These are phyloP conservation scores for Posidonia oceanica DNA, from an alignment of 116 monocot species.

Conservation along the genomic window DNA sequence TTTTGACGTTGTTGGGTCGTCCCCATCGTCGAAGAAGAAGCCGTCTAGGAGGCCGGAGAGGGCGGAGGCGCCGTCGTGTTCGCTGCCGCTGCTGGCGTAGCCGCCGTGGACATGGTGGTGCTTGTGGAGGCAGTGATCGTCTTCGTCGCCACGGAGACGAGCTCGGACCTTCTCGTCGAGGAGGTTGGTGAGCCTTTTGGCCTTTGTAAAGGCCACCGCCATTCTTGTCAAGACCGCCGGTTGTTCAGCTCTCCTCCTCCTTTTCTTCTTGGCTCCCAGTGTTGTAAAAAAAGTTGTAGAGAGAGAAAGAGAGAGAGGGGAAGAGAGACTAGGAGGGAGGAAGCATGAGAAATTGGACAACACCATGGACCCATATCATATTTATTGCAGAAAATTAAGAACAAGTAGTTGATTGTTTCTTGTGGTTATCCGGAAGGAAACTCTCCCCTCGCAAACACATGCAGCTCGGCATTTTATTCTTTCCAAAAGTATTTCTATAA, in stretches of 20 bases:
- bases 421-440: no score
- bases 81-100: slow-evolving; percentile 40
- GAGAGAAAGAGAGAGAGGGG: background rate
- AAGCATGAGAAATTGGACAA: background rate
- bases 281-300: background rate
- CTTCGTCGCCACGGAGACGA: slow-evolving; percentile 22
- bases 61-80: slow-evolving; percentile 29
- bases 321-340: background rate
- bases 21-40: slow-evolving; percentile 17
- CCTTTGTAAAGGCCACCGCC: background rate
- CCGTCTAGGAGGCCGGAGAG: slow-evolving; percentile 29
- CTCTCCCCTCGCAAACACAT: no score
- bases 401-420: no score
- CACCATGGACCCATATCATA: background rate
- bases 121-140: background rate
- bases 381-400: background rate
- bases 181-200: slow-evolving; percentile 34
- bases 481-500: no score
- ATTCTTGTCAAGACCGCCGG: background rate
- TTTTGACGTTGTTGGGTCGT: background rate
- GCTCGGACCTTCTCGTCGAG: slow-evolving; percentile 37
- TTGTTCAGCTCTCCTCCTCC: background rate
- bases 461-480: no score
- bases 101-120: background rate
- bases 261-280: background rate